These are phyloP conservation scores for Bonia amplexicaulis DNA, from an alignment of 176 grass and related monocot species.

Conservation along the genomic window DNA sequence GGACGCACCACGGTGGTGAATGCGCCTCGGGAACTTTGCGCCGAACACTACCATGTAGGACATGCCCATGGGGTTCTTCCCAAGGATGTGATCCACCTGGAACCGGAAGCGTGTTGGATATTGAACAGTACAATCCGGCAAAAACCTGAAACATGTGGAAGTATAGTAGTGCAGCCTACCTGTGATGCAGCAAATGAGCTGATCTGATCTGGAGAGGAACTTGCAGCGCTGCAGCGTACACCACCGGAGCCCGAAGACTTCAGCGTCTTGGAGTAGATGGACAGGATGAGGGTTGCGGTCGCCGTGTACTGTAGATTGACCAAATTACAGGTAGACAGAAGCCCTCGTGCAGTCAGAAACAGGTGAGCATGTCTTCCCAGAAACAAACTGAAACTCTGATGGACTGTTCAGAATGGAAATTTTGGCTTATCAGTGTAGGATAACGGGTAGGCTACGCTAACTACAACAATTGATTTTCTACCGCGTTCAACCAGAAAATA, in stretches of 20 bases:
- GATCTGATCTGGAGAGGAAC: constrained; percentile 48
- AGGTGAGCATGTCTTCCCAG: background rate
- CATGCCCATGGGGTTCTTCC: constrained; percentile 38
- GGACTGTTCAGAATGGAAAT: background rate
- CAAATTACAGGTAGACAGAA: constrained; percentile 43
- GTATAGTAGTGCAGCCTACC: background rate
- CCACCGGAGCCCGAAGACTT: background rate
- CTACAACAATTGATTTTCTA: no score
- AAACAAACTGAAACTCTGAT: no score
- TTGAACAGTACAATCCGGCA: background rate
- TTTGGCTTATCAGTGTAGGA: background rate
- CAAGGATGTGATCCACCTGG: constrained; percentile 61
- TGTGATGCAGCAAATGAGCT: constrained; percentile 50
- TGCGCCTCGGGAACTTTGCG: constrained; percentile 15
- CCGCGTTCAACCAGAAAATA: no score
- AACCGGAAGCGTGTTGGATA: background rate
- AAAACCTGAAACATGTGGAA: background rate
- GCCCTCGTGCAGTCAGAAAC: constrained; percentile 33
- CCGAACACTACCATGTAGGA: constrained; percentile 52
- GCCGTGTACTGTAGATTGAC: constrained; percentile 54
- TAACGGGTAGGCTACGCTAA: no score
- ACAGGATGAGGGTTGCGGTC: constrained; percentile 28
- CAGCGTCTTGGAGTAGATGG: constrained; percentile 43
- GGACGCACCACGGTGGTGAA: constrained; percentile 52
- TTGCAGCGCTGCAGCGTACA: constrained; percentile 43